phyloP scores from a whole-genome alignment of 2,329 filamentous ascomycete genomes.

The Venturia carpophila region DNA sequence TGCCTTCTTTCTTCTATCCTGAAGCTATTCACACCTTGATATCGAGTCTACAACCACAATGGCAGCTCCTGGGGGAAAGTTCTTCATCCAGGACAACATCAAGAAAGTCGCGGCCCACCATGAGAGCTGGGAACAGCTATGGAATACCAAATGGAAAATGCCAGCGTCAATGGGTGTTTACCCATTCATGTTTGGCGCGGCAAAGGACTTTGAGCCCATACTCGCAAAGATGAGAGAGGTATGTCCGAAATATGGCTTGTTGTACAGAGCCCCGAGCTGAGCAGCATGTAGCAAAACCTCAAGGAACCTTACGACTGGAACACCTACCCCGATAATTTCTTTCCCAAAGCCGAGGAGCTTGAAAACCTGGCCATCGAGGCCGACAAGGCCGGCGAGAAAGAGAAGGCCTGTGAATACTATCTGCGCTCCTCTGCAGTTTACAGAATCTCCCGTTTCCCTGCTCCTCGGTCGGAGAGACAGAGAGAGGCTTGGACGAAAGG shows the following conservation, averaged over 20 bases:
- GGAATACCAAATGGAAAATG: slow-evolving; percentile 70
- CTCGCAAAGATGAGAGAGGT: slow-evolving; percentile 55
- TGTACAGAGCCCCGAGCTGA: neutral
- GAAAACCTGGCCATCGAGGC: slow-evolving; percentile 45
- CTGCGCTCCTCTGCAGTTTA: slow-evolving; percentile 65
- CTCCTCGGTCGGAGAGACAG: slow-evolving; percentile 42
- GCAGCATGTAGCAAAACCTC: slow-evolving; percentile 41
- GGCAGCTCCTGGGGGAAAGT: slow-evolving; percentile 36
- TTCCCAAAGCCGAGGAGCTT: slow-evolving; percentile 53
- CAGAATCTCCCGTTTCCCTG: slow-evolving; percentile 64
- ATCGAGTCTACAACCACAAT: slow-evolving; percentile 23
- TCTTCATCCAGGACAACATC: slow-evolving; percentile 42
- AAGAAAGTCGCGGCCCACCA: slow-evolving; percentile 38
- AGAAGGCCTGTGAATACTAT: slow-evolving; percentile 54
- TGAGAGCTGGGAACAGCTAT: slow-evolving; percentile 43
- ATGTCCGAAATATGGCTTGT: slow-evolving; percentile 19
- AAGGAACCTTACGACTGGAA: slow-evolving; percentile 57
- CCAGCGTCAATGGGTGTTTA: slow-evolving; percentile 56
- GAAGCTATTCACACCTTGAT: neutral
- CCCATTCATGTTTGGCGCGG: slow-evolving; percentile 65
- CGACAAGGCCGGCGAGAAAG: slow-evolving; percentile 40
- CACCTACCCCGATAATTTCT: slow-evolving; percentile 54
- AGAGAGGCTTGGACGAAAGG: slow-evolving; percentile 57
- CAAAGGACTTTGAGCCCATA: slow-evolving; percentile 62
- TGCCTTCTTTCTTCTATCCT: neutral